Percentiles rank a stretch among this genome's conserved stretches.
Evolutionary conservation across 75 land plant genomes (phyloP).

Genomic region (Picea sitchensis): DNA sequence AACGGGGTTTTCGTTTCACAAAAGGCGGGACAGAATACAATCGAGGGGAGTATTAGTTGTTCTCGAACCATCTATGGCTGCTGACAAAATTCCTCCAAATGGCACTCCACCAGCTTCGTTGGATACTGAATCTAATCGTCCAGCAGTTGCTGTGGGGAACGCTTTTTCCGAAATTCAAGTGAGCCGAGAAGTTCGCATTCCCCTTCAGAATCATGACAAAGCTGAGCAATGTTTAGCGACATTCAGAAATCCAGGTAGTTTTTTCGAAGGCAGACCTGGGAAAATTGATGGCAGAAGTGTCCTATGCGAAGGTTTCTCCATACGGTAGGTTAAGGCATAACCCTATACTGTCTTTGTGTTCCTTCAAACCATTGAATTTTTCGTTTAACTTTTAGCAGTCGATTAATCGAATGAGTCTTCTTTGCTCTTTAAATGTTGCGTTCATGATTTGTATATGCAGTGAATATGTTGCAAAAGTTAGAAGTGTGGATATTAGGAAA

Average conservation of each 20-base stretch:
- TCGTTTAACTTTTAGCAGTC: background rate
- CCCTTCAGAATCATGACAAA: background rate
- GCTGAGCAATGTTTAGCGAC: background rate
- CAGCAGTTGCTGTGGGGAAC: background rate
- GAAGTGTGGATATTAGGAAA: constrained; percentile 1
- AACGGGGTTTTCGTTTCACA: no score
- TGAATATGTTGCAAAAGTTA: background rate
- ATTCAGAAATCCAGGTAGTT: background rate
- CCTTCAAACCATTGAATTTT: no score
- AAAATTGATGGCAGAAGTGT: no score
- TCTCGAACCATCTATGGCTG: no score
- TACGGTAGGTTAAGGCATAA: background rate
- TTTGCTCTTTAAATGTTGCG: no score
- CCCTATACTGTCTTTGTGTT: background rate
- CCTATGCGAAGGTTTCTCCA: constrained; percentile 1
- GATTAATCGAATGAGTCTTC: background rate
- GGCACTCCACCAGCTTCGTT: background rate
- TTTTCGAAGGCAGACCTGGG: background rate
- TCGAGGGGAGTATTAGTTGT: no score
- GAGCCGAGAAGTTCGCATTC: background rate
- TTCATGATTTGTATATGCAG: background rate
- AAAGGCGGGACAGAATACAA: no score
- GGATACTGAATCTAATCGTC: background rate
- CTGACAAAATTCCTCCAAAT: no score
- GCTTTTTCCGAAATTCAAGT: background rate